Base-by-base conservation (phyloP, 345 rosid species). In the Kernera saxatilis region DNA sequence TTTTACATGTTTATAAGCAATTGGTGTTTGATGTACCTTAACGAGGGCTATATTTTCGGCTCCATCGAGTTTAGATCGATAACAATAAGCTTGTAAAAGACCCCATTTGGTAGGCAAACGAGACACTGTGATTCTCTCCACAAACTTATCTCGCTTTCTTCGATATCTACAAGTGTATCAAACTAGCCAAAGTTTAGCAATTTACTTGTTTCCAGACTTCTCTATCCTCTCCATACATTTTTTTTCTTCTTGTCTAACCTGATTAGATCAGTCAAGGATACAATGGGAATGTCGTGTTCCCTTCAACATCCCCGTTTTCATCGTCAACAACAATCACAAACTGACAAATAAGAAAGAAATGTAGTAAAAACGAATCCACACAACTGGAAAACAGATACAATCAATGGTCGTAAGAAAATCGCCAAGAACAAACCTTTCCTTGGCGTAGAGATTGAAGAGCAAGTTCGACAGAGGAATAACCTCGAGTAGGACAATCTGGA, bases 271-370 rank as follows among this genome's bases (percentile, higher is more conserved):
- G 90, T 88, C 58, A 90, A 80, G 4, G 95, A 88, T 60, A 85
- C 83, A 59, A 86, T 66, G 60, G 91, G 90, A 15, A 90, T 83
- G 81, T 56, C 54, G 40, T 90, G 67, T 46, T 87, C 65, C 98
- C 96, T 86, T 86, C 96, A 71, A 83, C 75, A 61, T 80, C 74
- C 71, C 86, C 90, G 56, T 79, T 78, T 67, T 92, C 98, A 83
- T 90, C 96, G 35, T 88, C 98, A 72, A 90, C 91, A 60, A 88
- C 90, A 65, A 90, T 85, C 81, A 92, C 88, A 88, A 92, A 84
- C 98, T 90, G 77, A 75, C 69, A 46, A 23, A 29, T 2, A 18
- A 35, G 2, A 21, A 41, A 22, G 18, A 13, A 54, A 64, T 17
- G 15, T 4, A 49, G 35, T 29, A 62, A 78, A 71, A 26, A 14